phyloP scores from a whole-genome alignment of 164 flowering plant species.

The Tetrastigma voinierianum region DNA sequence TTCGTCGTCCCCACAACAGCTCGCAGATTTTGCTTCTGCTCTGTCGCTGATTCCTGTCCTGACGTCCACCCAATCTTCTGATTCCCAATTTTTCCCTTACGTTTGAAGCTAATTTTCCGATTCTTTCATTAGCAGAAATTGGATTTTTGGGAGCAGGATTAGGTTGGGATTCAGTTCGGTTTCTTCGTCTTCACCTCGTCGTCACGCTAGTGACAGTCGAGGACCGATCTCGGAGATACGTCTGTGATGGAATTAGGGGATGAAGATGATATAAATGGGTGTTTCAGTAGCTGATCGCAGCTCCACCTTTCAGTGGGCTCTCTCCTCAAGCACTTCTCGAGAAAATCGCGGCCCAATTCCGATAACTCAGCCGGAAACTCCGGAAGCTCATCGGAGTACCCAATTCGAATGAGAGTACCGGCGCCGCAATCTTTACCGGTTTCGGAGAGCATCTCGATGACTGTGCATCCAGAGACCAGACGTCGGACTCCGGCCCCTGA shows the following conservation, averaged over 20 bases:
- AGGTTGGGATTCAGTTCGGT: neutral
- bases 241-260: constrained; percentile 3
- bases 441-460: constrained; percentile 72
- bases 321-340: constrained; percentile 48
- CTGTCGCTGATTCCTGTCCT: constrained; percentile 18
- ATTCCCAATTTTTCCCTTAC: constrained; percentile 55
- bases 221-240: constrained; percentile 58
- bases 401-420: constrained; percentile 41
- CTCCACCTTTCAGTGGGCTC: constrained; percentile 53
- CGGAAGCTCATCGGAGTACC: constrained; percentile 47
- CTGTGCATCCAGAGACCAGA: constrained; percentile 81
- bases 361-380: constrained; percentile 43
- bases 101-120: constrained; percentile 36
- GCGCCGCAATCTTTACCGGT: constrained; percentile 43
- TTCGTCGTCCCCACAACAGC: constrained; percentile 4
- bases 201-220: constrained; percentile 41
- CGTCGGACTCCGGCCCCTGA: constrained; percentile 66
- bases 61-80: constrained; percentile 55
- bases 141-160: neutral
- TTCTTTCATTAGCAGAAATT: constrained; percentile 30
- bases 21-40: neutral
- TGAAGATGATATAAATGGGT: constrained; percentile 41
- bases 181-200: constrained; percentile 22
- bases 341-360: constrained; percentile 49
- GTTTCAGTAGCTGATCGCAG: constrained; percentile 51